Conservation (phyloP, 2,329 filamentous ascomycete genomes). For the Zymoseptoria pseudotritici region DNA sequence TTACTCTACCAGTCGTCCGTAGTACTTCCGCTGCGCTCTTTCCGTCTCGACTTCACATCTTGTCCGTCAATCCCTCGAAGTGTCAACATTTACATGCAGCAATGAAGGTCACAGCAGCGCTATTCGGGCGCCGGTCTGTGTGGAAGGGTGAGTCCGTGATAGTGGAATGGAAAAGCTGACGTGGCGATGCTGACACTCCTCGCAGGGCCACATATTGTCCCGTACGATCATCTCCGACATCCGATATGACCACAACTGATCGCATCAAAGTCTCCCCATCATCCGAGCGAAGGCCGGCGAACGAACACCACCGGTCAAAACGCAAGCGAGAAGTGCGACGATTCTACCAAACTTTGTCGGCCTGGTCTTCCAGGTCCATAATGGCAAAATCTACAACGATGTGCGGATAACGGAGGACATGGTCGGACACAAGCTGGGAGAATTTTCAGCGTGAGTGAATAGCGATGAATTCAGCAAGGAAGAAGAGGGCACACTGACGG, state of each 20-base stretch:
- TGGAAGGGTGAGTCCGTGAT: constrained; percentile 66
- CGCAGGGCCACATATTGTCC: constrained; percentile 61
- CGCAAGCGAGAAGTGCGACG: constrained; percentile 78
- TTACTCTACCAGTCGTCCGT: too few species aligned
- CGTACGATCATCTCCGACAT: constrained; percentile 45
- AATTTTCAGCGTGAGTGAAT: constrained; percentile 72
- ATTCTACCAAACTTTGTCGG: constrained; percentile 91
- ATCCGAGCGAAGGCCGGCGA: constrained; percentile 53
- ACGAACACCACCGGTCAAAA: constrained; percentile 65
- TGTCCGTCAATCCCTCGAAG: not conserved
- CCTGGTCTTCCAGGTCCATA: constrained; percentile 81
- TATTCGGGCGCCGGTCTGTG: constrained; percentile 58
- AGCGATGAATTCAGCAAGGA: not conserved
- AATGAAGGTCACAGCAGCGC: constrained; percentile 25
- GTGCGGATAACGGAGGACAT: constrained; percentile 86
- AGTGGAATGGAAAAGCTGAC: not conserved
- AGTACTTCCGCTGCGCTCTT: constrained; percentile 4
- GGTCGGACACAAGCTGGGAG: constrained; percentile 91
- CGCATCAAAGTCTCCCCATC: constrained; percentile 51
- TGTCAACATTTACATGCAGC: constrained; percentile 1
- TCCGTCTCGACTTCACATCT: constrained; percentile 11
- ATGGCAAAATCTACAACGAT: constrained; percentile 80
- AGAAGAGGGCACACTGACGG: not conserved
- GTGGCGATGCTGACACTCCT: constrained; percentile 7
- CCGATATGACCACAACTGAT: constrained; percentile 5